Percentiles rank a stretch among this genome's conserved stretches.
These are phyloP conservation scores for Saitozyma podzolica DNA, from an alignment of 768 basidiomycete genomes.

Conservation along the genomic window DNA sequence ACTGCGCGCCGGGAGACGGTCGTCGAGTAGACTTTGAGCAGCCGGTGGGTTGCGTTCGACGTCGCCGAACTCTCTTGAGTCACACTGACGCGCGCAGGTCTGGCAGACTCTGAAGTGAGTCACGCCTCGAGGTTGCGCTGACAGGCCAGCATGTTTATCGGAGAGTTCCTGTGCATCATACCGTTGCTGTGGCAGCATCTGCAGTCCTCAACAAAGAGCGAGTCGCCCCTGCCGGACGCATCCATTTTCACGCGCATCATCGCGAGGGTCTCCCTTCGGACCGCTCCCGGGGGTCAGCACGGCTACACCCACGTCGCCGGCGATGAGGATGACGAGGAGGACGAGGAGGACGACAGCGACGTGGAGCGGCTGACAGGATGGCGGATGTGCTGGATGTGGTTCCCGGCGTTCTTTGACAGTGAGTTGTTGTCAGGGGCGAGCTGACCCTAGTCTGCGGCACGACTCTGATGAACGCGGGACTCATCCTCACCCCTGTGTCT, in stretches of 20 bases:
- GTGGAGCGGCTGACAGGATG: slow-evolving; percentile 29
- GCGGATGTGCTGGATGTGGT: slow-evolving; percentile 45
- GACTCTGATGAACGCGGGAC: slow-evolving; percentile 86
- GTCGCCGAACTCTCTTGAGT: slow-evolving; percentile 25
- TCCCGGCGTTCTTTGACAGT: slow-evolving; percentile 51
- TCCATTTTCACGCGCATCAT: slow-evolving; percentile 30
- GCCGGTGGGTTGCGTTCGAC: slow-evolving; percentile 69
- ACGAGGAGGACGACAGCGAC: slow-evolving; percentile 1
- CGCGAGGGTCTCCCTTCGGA: slow-evolving; percentile 3
- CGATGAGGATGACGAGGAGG: slow-evolving; percentile 13
- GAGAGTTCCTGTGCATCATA: slow-evolving; percentile 72
- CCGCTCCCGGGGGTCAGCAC: too few species aligned
- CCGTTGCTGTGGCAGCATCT: slow-evolving; percentile 53
- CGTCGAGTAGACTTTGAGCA: slow-evolving; percentile 81
- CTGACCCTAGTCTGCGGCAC: slow-evolving; percentile 63
- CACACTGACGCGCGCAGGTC: slow-evolving; percentile 31
- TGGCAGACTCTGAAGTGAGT: slow-evolving; percentile 52
- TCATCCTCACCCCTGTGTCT: slow-evolving; percentile 93
- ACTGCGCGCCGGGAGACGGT: slow-evolving; percentile 71
- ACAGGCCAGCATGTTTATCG: slow-evolving; percentile 59
- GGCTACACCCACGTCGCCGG: not conserved
- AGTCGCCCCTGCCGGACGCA: slow-evolving; percentile 10
- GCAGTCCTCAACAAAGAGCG: slow-evolving; percentile 52
- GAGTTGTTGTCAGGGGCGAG: slow-evolving; percentile 8
- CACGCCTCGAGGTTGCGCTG: slow-evolving; percentile 7